Base-by-base conservation (phyloP, 306 rosid species). In the Casuarina glauca region DNA sequence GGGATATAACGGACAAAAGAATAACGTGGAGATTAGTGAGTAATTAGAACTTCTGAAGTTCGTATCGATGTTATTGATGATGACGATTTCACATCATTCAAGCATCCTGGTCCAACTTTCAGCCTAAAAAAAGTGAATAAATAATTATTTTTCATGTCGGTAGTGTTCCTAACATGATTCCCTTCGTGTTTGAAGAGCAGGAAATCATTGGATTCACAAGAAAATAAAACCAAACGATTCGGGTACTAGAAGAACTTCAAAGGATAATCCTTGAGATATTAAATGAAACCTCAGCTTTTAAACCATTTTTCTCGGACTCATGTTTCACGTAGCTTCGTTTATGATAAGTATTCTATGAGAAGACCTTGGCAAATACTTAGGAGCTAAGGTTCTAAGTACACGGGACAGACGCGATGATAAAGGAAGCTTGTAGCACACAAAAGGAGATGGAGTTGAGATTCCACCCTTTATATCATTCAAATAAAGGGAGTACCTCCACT, bases 351-450 rank as follows among this genome's bases (percentile, higher is more conserved):
- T 6, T 46, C 9, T 46, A 46, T 1, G 7, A 46, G 50, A 46
- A 46, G 9, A 48, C 13, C 15, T 48, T 48, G 20, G 17, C 73
- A 68, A 58, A 69, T 78, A 53, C 90, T 88, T 88, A 88, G 54
- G 74, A 74, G 79, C 62, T 88, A 88, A 88, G 94, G 80, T 46
- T 43, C 3, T 0, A 26, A 17, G 74, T 54, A 88, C 85, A 80
- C 75, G 87, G 80, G 72, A 62, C 81, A 75, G 90, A 89, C 85
- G 84, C 90, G 89, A 77, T 48, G 80, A 83, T 3, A 50, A 53
- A 78, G 72, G 75, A 5, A 87, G 89, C 96, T 91, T 91, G 75
- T 50, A 45, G 74, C 51, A 13, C 64, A 88, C 96, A 91, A 91
- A 91, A 91, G 92, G 67, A 4, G 84, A 44, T 48, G 52, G 76